Evolutionary conservation across 345 rosid genomes (phyloP).

Genomic region (Fremontodendron californicum): DNA sequence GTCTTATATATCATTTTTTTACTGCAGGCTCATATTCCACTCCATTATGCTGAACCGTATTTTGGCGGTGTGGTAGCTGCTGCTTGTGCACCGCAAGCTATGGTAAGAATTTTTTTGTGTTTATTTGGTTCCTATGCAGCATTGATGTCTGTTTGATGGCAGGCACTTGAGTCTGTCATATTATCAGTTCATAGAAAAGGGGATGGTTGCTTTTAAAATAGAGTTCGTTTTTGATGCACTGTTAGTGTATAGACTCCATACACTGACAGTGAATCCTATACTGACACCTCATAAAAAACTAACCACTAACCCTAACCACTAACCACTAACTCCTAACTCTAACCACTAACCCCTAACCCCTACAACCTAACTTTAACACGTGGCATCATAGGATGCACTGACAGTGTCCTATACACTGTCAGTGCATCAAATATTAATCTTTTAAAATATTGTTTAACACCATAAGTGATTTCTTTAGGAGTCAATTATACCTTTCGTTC

Average conservation of each 20-base stretch:
- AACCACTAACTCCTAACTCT: too few relatives aligned
- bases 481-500: background rate
- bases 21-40: constrained; percentile 41
- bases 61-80: constrained; percentile 42
- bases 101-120: constrained; percentile 32
- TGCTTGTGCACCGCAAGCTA: constrained; percentile 42
- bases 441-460: background rate
- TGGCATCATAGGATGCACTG: too few relatives aligned
- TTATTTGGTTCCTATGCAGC: background rate
- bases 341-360: too few relatives aligned
- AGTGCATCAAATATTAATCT: too few relatives aligned
- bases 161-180: background rate
- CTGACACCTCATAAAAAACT: too few relatives aligned
- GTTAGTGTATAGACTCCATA: too few relatives aligned
- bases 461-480: background rate
- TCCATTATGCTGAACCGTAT: constrained; percentile 56
- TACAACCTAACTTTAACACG: too few relatives aligned
- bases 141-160: background rate
- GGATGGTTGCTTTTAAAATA: background rate
- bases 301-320: too few relatives aligned
- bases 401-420: too few relatives aligned
- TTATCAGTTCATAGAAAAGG: background rate
- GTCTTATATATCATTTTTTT: constrained; percentile 15
- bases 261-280: too few relatives aligned
- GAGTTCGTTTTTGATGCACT: too few relatives aligned